phyloP scores from a whole-genome alignment of 768 basidiomycete genomes.

The Tephrocybe sp. region DNA sequence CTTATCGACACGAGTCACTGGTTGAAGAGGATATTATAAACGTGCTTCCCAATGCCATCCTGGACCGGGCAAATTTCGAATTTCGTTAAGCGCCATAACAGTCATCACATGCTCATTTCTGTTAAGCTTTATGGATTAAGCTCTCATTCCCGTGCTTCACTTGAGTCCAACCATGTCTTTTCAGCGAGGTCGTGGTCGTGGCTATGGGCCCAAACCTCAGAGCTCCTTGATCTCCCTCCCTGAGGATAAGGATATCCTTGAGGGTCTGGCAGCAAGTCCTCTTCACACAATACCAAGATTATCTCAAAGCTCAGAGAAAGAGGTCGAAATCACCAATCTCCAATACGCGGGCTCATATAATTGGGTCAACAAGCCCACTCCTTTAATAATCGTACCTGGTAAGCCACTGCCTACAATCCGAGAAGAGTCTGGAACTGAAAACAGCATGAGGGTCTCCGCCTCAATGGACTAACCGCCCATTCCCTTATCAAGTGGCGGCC shows the following conservation, averaged over 20 bases:
- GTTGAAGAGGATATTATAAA: no score
- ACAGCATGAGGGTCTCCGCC: conserved; percentile 43
- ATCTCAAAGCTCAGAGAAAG: conserved; percentile 18
- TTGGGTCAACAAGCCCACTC: conserved; percentile 39
- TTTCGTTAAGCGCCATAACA: no score
- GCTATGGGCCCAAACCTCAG: not conserved
- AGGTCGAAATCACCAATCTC: conserved; percentile 36
- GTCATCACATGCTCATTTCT: no score
- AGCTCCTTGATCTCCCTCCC: conserved; percentile 22
- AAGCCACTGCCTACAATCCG: conserved; percentile 6
- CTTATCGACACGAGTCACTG: no score
- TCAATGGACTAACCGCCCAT: conserved; percentile 42
- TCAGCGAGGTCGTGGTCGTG: not conserved
- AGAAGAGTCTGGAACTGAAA: not conserved
- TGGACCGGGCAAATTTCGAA: no score
- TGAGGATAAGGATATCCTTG: conserved; percentile 31
- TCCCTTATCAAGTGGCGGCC: conserved; percentile 51
- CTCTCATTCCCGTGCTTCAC: no score
- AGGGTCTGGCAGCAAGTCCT: conserved; percentile 27
- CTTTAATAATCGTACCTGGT: conserved; percentile 56
- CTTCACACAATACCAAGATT: conserved; percentile 26
- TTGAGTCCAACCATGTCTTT: not conserved
- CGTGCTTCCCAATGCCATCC: no score
- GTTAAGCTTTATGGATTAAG: no score
- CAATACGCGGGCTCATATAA: conserved; percentile 48